A percentile compares a stretch with the other conserved stretches of the same genome.
Evolutionary conservation across 2,329 filamentous ascomycete species (phyloP).

Genomic region (Fusarium fujikuroi): DNA sequence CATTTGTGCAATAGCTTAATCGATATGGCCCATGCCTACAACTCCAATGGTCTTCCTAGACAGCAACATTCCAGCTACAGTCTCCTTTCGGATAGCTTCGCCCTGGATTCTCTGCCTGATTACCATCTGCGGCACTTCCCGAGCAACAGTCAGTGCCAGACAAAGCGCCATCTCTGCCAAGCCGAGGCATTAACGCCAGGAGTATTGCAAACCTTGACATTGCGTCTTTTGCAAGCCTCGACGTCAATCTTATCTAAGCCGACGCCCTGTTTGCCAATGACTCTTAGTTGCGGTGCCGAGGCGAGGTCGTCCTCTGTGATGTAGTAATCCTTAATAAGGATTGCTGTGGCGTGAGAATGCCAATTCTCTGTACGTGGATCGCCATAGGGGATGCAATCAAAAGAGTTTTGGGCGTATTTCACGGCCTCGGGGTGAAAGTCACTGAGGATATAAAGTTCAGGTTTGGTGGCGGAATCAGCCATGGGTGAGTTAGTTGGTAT

Average conservation of each 20-base stretch:
- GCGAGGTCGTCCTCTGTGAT: not conserved
- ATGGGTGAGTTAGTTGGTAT: not conserved
- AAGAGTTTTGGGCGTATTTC: not conserved
- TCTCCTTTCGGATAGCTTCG: not conserved
- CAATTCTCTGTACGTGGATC: not conserved
- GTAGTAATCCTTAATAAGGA: not conserved
- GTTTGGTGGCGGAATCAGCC: not conserved
- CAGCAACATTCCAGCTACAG: not conserved
- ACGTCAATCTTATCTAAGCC: not conserved
- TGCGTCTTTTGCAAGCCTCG: not conserved
- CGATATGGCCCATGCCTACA: not conserved
- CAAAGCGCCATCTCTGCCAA: not conserved
- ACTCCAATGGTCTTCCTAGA: not conserved
- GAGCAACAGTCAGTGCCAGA: not conserved
- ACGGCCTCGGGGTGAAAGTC: not conserved
- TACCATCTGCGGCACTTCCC: not conserved
- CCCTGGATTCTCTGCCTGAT: not conserved
- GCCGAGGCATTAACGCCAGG: not conserved
- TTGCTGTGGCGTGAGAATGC: not conserved
- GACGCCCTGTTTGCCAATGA: not conserved
- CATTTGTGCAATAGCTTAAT: not conserved
- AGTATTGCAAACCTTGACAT: not conserved
- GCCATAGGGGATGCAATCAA: not conserved
- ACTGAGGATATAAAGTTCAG: not conserved
- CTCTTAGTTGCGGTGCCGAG: not conserved